A percentile compares a stretch with the other conserved stretches of the same genome.
These are phyloP conservation scores for Lentinula sp. DNA, from an alignment of 768 basidiomycete species.

Conservation along the genomic window DNA sequence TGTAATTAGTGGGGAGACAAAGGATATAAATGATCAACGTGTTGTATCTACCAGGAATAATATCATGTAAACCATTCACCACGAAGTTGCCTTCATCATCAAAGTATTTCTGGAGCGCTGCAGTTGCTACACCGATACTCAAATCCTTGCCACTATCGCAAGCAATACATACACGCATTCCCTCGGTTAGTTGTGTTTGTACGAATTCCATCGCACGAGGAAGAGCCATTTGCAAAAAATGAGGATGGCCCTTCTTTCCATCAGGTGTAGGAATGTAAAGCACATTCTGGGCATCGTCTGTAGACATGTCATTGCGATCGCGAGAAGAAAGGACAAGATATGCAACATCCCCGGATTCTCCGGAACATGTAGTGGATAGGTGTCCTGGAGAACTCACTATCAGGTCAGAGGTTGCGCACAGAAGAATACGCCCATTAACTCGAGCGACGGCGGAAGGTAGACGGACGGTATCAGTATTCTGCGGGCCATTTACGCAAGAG, in stretches of 20 bases:
- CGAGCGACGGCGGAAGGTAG: conserved; percentile 22
- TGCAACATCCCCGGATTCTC: conserved; percentile 8
- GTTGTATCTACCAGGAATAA: background rate
- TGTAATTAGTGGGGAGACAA: background rate
- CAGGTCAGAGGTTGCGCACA: conserved; percentile 29
- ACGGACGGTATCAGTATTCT: background rate
- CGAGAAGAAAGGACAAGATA: conserved; percentile 22
- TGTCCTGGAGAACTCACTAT: background rate
- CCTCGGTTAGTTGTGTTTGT: conserved; percentile 26
- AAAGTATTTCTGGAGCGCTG: conserved; percentile 54
- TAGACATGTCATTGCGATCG: background rate
- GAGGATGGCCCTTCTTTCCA: conserved; percentile 50
- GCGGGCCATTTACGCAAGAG: background rate
- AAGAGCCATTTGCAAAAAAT: conserved; percentile 42
- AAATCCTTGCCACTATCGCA: conserved; percentile 57
- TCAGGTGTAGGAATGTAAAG: conserved; percentile 19
- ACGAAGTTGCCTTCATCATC: conserved; percentile 38
- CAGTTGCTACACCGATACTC: conserved; percentile 58
- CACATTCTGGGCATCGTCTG: background rate
- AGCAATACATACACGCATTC: conserved; percentile 37
- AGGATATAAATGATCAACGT: background rate
- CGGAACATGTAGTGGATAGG: background rate
- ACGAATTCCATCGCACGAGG: conserved; percentile 46
- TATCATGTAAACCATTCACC: background rate
- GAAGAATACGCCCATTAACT: conserved; percentile 33